A percentile compares a stretch with the other conserved stretches of the same genome.
Evolutionary conservation across 441 rosid species (phyloP).

Genomic region (Eutrema salsugineum): DNA sequence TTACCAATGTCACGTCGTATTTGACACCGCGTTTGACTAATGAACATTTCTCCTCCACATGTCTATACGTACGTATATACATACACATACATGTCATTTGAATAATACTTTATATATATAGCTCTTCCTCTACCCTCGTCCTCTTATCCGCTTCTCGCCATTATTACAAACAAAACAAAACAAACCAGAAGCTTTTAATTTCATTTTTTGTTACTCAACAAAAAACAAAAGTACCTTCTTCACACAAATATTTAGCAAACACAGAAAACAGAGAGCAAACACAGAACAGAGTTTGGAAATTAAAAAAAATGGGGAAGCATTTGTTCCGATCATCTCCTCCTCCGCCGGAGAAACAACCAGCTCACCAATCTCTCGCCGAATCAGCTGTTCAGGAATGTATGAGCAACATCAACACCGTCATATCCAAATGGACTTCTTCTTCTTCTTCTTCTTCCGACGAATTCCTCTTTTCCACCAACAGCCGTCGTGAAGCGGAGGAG

Average conservation of each 20-base stretch:
- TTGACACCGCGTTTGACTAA: constrained; percentile 31
- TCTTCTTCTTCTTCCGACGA: constrained; percentile 15
- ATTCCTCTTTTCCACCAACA: constrained; percentile 60
- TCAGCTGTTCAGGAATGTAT: constrained; percentile 49
- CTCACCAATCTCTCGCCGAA: constrained; percentile 39
- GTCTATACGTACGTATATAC: constrained; percentile 4
- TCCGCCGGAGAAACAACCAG: constrained; percentile 22
- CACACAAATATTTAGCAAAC: neutral
- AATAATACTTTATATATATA: neutral
- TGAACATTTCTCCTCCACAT: constrained; percentile 16
- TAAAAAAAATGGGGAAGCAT: constrained; percentile 22
- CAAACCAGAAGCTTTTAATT: neutral
- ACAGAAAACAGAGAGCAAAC: constrained; percentile 6
- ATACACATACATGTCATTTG: neutral
- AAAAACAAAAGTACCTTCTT: neutral
- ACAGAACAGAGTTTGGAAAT: neutral
- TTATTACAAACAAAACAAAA: neutral
- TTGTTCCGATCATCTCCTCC: constrained; percentile 33
- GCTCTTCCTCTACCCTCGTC: neutral
- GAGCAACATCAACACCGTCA: constrained; percentile 40
- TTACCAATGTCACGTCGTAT: constrained; percentile 7
- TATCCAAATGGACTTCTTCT: constrained; percentile 44
- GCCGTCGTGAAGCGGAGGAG: constrained; percentile 58
- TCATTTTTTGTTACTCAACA: neutral
- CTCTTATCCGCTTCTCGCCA: constrained; percentile 14